Evolutionary conservation across 2,329 filamentous ascomycete species (phyloP).

Genomic region (Waltergamsia citrina): DNA sequence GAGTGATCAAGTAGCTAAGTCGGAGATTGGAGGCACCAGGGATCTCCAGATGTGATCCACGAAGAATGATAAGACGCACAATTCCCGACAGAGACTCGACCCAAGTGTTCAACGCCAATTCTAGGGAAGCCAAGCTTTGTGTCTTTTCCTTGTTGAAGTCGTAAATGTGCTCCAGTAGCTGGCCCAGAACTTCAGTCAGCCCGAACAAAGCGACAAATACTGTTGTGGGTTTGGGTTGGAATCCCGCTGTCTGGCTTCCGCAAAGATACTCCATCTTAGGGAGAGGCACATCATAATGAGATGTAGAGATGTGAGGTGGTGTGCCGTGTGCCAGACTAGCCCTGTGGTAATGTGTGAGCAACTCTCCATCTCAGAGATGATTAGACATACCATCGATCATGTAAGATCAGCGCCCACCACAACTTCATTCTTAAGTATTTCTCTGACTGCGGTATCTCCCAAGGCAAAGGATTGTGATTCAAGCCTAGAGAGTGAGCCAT

Average conservation of each 20-base stretch:
- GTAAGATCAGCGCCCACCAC: slow-evolving; percentile 46
- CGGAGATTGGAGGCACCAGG: slow-evolving; percentile 41
- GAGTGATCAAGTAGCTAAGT: slow-evolving; percentile 37
- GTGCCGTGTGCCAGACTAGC: slow-evolving; percentile 10
- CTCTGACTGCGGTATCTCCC: slow-evolving; percentile 41
- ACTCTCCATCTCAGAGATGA: background rate
- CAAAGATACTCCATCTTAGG: slow-evolving; percentile 26
- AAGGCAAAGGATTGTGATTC: slow-evolving; percentile 40
- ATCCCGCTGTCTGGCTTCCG: slow-evolving; percentile 8
- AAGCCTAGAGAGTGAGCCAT: slow-evolving; percentile 44
- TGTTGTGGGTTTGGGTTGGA: slow-evolving; percentile 15
- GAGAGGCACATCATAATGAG: slow-evolving; percentile 37
- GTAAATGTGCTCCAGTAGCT: slow-evolving; percentile 22
- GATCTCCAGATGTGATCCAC: slow-evolving; percentile 27
- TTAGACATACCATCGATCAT: slow-evolving; percentile 41
- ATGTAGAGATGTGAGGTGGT: slow-evolving; percentile 20
- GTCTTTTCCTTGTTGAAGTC: slow-evolving; percentile 17
- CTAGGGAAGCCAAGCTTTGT: slow-evolving; percentile 20
- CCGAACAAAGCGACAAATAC: slow-evolving; percentile 35
- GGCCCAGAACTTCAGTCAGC: slow-evolving; percentile 28
- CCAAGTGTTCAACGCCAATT: slow-evolving; percentile 31
- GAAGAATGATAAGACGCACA: slow-evolving; percentile 27
- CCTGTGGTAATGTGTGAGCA: slow-evolving; percentile 19
- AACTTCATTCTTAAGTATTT: slow-evolving; percentile 41
- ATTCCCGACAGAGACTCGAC: slow-evolving; percentile 27